Base-by-base conservation (phyloP, 2,329 filamentous ascomycete genomes). In the Bertia moriformis region DNA sequence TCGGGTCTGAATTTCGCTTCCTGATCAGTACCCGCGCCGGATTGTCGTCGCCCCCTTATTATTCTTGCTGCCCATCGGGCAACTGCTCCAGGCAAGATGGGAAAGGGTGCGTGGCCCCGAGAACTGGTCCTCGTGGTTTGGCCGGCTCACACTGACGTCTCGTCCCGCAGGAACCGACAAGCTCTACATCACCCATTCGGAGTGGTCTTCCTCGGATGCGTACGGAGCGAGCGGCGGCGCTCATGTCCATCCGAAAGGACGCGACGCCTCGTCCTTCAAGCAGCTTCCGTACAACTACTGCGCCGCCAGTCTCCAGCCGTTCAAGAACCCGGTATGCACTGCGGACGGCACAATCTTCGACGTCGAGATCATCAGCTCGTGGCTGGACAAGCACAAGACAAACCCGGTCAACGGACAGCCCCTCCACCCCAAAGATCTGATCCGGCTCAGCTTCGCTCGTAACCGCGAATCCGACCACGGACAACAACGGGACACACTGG, bases 221-320 rank as follows among this genome's bases (percentile, higher is more conserved):
- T 95, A 83, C 61, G 83, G 83, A 20, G 86, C 87, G 47, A 88
- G 78, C 54, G 78, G 72, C 19, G 83, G 83, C 49, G 69, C 79
- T 41, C 77, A 76, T 49, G 73, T 81, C 41, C 78, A 78, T 38
- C 57, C 71, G 54, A 56, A 78, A 62, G 59, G 64, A 58, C 57
- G 69, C 37, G 60, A 64, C 2, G 60, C 60, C 17, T 70, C 73
- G 37, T 71, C 73, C 27, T 96, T 96, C 66, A 85, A 82, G 52
- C 82, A 86, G 35, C 73, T 98, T 1, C 91, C 91, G 19, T 98
- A 93, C 73, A 96, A 95, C 68, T 96, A 91, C 63, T 98, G 91
- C 72, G 86, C 91, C 44, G 80, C 93, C 29, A 93, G 85, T 43
- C 78, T 98, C 24, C 91, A 96, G 55, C 91, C 91, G 4, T 98